Evolutionary conservation across 2,329 filamentous ascomycete genomes (phyloP).

Genomic region (Mollisia scopiformis): DNA sequence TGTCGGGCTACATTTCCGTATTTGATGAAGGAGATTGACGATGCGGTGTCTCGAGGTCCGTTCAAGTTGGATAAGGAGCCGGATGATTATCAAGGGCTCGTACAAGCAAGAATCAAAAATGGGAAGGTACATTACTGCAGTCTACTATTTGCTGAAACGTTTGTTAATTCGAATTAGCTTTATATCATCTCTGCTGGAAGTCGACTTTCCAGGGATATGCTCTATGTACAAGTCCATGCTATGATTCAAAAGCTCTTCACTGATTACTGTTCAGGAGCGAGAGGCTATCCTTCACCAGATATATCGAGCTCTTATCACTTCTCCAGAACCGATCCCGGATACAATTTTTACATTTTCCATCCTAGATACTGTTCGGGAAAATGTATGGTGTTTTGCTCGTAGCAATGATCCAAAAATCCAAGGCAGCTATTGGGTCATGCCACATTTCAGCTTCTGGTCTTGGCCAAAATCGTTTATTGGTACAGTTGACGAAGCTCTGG

Average conservation of each 20-base stretch:
- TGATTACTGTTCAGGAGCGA: slow-evolving; percentile 43
- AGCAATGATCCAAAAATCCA: slow-evolving; percentile 42
- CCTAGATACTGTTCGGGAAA: slow-evolving; percentile 50
- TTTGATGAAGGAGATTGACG: slow-evolving; percentile 49
- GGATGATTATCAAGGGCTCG: slow-evolving; percentile 41
- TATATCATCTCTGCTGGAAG: slow-evolving; percentile 48
- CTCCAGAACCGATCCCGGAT: slow-evolving; percentile 50
- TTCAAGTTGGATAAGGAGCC: slow-evolving; percentile 43
- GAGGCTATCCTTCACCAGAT: slow-evolving; percentile 57
- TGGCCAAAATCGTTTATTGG: slow-evolving; percentile 55
- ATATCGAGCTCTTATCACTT: slow-evolving; percentile 53
- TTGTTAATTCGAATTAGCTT: slow-evolving; percentile 36
- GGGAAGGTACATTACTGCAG: slow-evolving; percentile 39
- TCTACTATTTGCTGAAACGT: background rate
- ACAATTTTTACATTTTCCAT: slow-evolving; percentile 56
- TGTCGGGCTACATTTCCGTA: slow-evolving; percentile 50
- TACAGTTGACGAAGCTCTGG: slow-evolving; percentile 44
- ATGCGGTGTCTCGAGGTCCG: slow-evolving; percentile 46
- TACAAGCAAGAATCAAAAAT: slow-evolving; percentile 47
- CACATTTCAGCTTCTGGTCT: slow-evolving; percentile 59
- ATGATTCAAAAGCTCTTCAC: background rate
- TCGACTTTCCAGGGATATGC: slow-evolving; percentile 47
- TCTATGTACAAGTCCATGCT: slow-evolving; percentile 34
- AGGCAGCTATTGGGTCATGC: slow-evolving; percentile 52
- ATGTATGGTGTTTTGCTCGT: slow-evolving; percentile 51